phyloP scores from a whole-genome alignment of 179 eudicot species.

The Heliamphora pulchella region DNA sequence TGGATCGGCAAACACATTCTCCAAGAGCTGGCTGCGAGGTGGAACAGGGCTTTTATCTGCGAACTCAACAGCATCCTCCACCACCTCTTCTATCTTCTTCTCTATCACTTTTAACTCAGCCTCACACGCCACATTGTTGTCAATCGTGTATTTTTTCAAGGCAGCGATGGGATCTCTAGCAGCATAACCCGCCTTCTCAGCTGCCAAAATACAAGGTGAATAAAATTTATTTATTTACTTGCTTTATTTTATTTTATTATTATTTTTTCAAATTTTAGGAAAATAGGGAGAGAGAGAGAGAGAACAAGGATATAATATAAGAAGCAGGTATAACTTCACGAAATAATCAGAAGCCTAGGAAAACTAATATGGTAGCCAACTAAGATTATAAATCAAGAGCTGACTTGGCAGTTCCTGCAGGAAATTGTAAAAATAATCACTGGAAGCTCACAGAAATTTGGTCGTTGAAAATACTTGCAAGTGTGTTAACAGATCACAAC shows the following conservation, averaged over 20 bases:
- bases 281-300: neutral
- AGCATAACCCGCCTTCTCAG: conserved; percentile 75
- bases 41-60: conserved; percentile 76
- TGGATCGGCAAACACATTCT: conserved; percentile 91
- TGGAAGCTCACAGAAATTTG: too few species aligned
- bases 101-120: conserved; percentile 77
- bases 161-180: conserved; percentile 76
- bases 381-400: too few species aligned
- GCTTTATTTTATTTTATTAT: too few species aligned
- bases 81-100: conserved; percentile 74
- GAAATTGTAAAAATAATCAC: too few species aligned
- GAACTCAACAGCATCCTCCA: conserved; percentile 84
- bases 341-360: too few species aligned
- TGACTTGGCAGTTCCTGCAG: too few species aligned
- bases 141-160: conserved; percentile 64
- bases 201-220: conserved; percentile 32
- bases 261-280: too few species aligned
- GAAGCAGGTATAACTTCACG: too few species aligned
- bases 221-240: neutral
- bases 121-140: conserved; percentile 66
- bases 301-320: too few species aligned
- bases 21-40: conserved; percentile 71
- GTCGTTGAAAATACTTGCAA: too few species aligned
- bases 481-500: too few species aligned
- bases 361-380: too few species aligned